phyloP scores from a whole-genome alignment of 1,284 basidiomycete species.

The Chalciporus piperatoides region DNA sequence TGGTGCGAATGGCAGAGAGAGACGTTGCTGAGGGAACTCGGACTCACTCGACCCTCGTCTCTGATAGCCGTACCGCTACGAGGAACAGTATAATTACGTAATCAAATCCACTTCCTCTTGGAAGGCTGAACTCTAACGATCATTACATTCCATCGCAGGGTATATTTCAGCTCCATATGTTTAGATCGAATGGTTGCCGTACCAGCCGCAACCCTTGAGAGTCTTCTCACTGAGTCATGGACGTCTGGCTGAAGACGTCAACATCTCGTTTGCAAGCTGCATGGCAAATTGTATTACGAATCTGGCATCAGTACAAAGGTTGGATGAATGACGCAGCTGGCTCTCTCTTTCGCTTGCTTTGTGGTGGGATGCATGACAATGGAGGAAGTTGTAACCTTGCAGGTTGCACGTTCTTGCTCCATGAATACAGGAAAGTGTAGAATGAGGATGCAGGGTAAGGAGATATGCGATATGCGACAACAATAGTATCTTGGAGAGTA shows the following conservation, averaged over 20 bases:
- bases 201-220: too few relatives aligned
- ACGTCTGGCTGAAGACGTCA: background rate
- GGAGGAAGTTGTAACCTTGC: background rate
- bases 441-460: background rate
- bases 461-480: conserved; percentile 3
- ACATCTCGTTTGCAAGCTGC: background rate
- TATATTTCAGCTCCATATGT: background rate
- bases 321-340: too few relatives aligned
- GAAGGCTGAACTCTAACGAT: background rate
- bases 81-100: background rate
- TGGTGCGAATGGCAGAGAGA: conserved; percentile 14
- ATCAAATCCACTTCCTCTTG: background rate
- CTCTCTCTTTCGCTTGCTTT: too few relatives aligned
- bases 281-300: background rate
- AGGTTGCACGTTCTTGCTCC: background rate
- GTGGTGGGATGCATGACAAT: too few relatives aligned
- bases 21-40: conserved; percentile 11
- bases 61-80: background rate
- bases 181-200: background rate
- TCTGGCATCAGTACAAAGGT: too few relatives aligned
- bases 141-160: background rate
- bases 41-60: background rate
- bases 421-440: background rate
- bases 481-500: background rate
- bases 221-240: background rate